Conservation (phyloP, 441 rosid genomes). For the Biscutella laevigata region DNA sequence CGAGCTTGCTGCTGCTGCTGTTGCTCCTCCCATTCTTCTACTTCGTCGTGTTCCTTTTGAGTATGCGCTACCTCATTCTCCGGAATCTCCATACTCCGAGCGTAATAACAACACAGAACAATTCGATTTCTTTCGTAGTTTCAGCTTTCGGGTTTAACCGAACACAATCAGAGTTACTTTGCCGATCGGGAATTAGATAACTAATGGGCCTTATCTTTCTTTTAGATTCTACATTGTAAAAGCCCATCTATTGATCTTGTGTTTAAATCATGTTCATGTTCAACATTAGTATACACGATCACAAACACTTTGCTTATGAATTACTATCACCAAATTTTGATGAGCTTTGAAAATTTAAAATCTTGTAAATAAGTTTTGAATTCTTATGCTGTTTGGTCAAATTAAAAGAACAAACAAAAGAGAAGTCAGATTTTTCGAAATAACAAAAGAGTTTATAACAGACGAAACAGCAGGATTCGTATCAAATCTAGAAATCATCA, state of each 20-base stretch:
- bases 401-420: not conserved
- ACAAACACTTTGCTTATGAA: not conserved
- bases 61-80: not conserved
- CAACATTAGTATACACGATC: not conserved
- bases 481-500: slow-evolving; percentile 34
- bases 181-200: not conserved
- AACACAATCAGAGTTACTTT: not conserved
- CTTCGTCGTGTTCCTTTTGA: slow-evolving; percentile 2
- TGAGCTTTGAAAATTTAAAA: not conserved
- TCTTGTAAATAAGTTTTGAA: not conserved
- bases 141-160: slow-evolving; percentile 17
- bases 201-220: slow-evolving; percentile 6
- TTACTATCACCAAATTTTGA: not conserved
- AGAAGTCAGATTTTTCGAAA: not conserved
- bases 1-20: not conserved
- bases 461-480: not conserved
- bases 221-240: not conserved
- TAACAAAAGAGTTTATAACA: not conserved
- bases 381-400: not conserved
- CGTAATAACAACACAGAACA: not conserved
- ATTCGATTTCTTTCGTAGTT: not conserved
- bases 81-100: slow-evolving; percentile 24
- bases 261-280: not conserved
- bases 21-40: slow-evolving; percentile 16
- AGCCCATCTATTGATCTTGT: slow-evolving; percentile 2